These are phyloP conservation scores for Boletus fagicola DNA, from an alignment of 768 basidiomycete genomes.

Conservation along the genomic window DNA sequence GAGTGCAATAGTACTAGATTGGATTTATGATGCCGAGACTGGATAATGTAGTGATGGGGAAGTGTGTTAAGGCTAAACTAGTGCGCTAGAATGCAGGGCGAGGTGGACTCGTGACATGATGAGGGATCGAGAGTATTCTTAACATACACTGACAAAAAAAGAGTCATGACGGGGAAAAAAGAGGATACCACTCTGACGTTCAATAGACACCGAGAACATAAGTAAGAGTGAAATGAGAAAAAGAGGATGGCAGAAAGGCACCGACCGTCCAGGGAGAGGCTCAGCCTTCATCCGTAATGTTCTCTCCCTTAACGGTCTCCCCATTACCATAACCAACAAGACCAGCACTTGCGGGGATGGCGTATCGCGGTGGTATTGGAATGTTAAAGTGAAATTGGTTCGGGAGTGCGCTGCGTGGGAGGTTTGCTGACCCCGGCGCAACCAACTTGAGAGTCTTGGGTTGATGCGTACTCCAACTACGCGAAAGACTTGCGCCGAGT, in stretches of 20 bases:
- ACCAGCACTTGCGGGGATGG: background rate
- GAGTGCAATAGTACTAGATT: constrained; percentile 25
- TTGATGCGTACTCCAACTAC: constrained; percentile 56
- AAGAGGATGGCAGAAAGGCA: constrained; percentile 1
- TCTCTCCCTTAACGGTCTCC: constrained; percentile 16
- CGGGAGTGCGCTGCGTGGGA: constrained; percentile 55
- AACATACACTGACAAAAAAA: constrained; percentile 14
- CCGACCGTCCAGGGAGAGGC: constrained; percentile 24
- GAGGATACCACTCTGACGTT: background rate
- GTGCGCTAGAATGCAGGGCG: constrained; percentile 21
- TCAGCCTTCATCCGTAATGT: constrained; percentile 31
- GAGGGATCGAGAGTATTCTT: constrained; percentile 13
- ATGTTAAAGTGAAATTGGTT: constrained; percentile 46
- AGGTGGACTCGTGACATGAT: constrained; percentile 8
- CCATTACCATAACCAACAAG: constrained; percentile 14
- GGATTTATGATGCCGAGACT: constrained; percentile 26
- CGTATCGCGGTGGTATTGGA: constrained; percentile 30
- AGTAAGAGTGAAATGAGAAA: background rate
- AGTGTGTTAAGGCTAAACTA: constrained; percentile 13
- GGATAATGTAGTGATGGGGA: constrained; percentile 26
- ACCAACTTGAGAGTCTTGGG: constrained; percentile 41
- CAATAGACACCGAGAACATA: background rate
- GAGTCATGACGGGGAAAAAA: background rate
- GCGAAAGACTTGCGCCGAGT: constrained; percentile 53
- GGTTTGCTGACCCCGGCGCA: constrained; percentile 29